Evolutionary conservation across 305 asterid species (phyloP).

Genomic region (Fraxinus floribunda): DNA sequence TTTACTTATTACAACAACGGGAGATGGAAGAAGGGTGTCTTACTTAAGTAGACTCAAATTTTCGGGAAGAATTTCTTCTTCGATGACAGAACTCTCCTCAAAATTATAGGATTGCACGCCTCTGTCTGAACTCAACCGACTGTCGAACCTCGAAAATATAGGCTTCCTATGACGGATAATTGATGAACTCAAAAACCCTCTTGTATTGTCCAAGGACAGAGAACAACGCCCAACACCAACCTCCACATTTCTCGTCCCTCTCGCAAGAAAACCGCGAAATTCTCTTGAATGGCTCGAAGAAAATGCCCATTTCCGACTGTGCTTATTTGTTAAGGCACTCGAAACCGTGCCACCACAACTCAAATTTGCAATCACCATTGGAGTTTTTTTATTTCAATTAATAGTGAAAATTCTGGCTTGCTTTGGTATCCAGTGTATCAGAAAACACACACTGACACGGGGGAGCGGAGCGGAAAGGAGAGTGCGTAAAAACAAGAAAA

Average conservation of each 20-base stretch:
- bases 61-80: constrained; percentile 23
- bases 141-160: constrained; percentile 31
- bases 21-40: constrained; percentile 10
- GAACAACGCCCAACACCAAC: constrained; percentile 26
- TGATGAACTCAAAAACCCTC: constrained; percentile 30
- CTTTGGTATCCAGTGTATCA: background rate
- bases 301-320: constrained; percentile 22
- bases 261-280: constrained; percentile 23
- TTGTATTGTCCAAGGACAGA: constrained; percentile 31
- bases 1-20: background rate
- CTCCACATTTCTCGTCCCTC: constrained; percentile 22
- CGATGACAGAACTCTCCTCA: constrained; percentile 33
- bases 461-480: background rate
- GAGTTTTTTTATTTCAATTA: background rate
- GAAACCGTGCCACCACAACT: constrained; percentile 34
- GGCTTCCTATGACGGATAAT: constrained; percentile 36
- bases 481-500: background rate
- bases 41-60: constrained; percentile 43
- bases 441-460: background rate
- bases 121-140: constrained; percentile 39
- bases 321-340: constrained; percentile 28
- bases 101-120: constrained; percentile 35
- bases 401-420: background rate
- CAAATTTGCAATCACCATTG: constrained; percentile 54
- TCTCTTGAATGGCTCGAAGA: constrained; percentile 22